Percentiles rank a stretch among this genome's conserved stretches.
phyloP scores from a whole-genome alignment of 1,284 basidiomycete species.

The Moesziomyces sp. region DNA sequence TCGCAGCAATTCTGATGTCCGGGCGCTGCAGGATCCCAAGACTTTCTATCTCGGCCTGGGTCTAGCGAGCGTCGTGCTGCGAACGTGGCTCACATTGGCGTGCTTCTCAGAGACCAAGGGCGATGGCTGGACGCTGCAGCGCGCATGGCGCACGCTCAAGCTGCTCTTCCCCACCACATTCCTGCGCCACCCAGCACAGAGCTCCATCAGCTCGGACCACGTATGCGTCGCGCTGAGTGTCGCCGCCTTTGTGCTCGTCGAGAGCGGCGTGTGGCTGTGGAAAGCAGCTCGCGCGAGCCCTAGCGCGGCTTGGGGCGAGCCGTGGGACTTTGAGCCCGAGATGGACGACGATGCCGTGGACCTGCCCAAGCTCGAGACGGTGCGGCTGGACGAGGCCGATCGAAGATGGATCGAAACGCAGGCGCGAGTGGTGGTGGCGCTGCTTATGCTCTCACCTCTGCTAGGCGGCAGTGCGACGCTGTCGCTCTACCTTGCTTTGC shows the following conservation, averaged over 20 bases:
- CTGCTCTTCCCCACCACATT: slow-evolving; percentile 38
- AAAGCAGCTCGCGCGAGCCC: slow-evolving; percentile 28
- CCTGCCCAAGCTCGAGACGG: not conserved
- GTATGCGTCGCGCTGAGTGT: slow-evolving; percentile 37
- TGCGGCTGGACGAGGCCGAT: slow-evolving; percentile 17
- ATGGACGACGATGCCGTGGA: not conserved
- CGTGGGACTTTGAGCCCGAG: not conserved
- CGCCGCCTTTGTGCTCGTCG: slow-evolving; percentile 28
- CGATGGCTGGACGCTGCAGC: slow-evolving; percentile 1
- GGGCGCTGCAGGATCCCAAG: slow-evolving; percentile 21
- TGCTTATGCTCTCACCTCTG: slow-evolving; percentile 28
- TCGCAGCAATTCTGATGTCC: slow-evolving; percentile 5
- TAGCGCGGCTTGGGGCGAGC: slow-evolving; percentile 3
- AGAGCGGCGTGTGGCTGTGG: slow-evolving; percentile 45
- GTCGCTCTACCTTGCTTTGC: slow-evolving; percentile 33
- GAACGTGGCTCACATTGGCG: slow-evolving; percentile 13
- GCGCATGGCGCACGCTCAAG: slow-evolving; percentile 10
- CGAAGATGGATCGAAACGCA: slow-evolving; percentile 36
- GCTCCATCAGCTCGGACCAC: slow-evolving; percentile 50
- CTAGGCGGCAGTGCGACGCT: slow-evolving; percentile 37
- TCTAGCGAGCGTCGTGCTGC: slow-evolving; percentile 18
- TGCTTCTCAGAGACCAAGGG: slow-evolving; percentile 11
- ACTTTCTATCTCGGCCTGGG: slow-evolving; percentile 27
- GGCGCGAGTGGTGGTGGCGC: slow-evolving; percentile 13
- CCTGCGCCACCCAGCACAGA: slow-evolving; percentile 40